Evolutionary conservation across 768 basidiomycete genomes (phyloP).

Genomic region (Macrolepiota fuliginosa): DNA sequence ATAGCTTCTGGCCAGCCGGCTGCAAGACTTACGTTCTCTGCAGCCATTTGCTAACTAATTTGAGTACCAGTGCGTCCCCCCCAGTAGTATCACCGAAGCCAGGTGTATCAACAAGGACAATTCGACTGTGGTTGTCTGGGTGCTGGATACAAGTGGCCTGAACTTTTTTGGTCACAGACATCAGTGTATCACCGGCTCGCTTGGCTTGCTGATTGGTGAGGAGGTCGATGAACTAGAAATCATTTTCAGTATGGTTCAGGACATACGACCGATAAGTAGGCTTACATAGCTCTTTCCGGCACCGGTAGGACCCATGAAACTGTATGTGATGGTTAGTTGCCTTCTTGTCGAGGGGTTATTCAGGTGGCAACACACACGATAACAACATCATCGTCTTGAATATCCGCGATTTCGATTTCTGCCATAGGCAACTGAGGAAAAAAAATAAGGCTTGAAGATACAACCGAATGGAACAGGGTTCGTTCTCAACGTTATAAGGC

Average conservation of each 20-base stretch:
- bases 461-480: not conserved
- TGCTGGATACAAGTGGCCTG: conserved; percentile 24
- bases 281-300: conserved; percentile 31
- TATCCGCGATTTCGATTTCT: not conserved
- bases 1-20: too few relatives aligned
- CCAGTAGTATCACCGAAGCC: conserved; percentile 32
- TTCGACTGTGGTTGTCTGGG: conserved; percentile 6
- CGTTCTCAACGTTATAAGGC: too few relatives aligned
- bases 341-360: not conserved
- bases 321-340: not conserved
- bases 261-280: not conserved
- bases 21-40: conserved; percentile 17
- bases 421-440: not conserved
- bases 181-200: conserved; percentile 20
- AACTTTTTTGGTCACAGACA: conserved; percentile 38
- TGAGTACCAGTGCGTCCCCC: conserved; percentile 32
- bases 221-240: conserved; percentile 23
- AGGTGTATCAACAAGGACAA: conserved; percentile 39
- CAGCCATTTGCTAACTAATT: conserved; percentile 33
- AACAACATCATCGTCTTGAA: conserved; percentile 19
- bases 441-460: not conserved
- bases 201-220: conserved; percentile 12
- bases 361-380: conserved; percentile 24
- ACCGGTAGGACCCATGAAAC: conserved; percentile 27
- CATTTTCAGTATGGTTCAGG: not conserved